Conservation (phyloP, 768 basidiomycete genomes). For the Cystobasidium tubakii region DNA sequence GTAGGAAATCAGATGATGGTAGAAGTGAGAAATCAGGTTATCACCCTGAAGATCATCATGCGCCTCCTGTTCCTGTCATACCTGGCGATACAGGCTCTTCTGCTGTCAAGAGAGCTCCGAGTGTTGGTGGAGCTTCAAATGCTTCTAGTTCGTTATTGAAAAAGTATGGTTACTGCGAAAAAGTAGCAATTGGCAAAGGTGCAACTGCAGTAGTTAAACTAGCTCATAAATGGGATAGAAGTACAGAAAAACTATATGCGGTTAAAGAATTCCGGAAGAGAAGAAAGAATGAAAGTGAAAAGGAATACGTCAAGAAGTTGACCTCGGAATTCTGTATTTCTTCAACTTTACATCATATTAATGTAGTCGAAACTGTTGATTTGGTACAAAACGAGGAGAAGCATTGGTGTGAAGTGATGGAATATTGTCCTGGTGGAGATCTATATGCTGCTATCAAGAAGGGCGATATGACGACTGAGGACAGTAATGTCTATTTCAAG, state of each 20-base stretch:
- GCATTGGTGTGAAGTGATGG: conserved; percentile 99
- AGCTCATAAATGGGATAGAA: conserved; percentile 96
- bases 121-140: conserved; percentile 21
- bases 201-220: conserved; percentile 95
- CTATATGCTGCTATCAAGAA: conserved; percentile 98
- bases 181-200: conserved; percentile 92
- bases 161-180: conserved; percentile 96
- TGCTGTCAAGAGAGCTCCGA: conserved; percentile 11
- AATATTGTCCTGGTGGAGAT: conserved; percentile 90
- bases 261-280: conserved; percentile 99
- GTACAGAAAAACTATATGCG: conserved; percentile 85
- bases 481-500: conserved; percentile 97
- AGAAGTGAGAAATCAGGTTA: conserved; percentile 23
- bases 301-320: conserved; percentile 99
- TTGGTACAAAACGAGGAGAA: conserved; percentile 95
- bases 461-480: conserved; percentile 80
- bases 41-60: conserved; percentile 15
- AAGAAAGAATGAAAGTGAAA: conserved; percentile 95
- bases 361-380: conserved; percentile 97
- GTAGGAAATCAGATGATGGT: conserved; percentile 29
- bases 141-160: conserved; percentile 47
- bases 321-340: conserved; percentile 99
- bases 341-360: conserved; percentile 68
- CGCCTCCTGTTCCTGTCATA: background rate
- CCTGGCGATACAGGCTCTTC: background rate